A percentile compares a stretch with the other conserved stretches of the same genome.
phyloP scores from a whole-genome alignment of 768 basidiomycete genomes.

The Neoboletus subvelutipes region DNA sequence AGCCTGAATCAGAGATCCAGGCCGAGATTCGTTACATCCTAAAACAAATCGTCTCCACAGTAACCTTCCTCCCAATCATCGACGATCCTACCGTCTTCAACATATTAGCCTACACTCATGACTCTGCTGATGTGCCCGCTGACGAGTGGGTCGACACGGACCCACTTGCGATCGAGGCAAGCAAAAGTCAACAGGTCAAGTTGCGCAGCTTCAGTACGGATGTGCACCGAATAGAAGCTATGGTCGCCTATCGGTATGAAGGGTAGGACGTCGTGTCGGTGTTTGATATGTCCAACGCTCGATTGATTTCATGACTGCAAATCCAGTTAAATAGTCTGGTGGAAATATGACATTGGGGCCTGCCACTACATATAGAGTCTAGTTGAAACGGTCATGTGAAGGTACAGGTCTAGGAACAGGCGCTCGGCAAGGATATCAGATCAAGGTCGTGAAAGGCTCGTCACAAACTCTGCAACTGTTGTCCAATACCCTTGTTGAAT shows the following conservation, averaged over 20 bases:
- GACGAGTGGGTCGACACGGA: conserved; percentile 97
- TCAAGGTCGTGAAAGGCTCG: conserved; percentile 20
- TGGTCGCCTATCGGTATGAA: conserved; percentile 96
- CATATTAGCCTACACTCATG: conserved; percentile 92
- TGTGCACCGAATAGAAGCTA: conserved; percentile 95
- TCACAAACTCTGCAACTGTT: conserved; percentile 50
- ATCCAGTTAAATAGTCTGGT: background rate
- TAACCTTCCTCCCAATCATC: conserved; percentile 94
- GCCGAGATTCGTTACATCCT: conserved; percentile 97
- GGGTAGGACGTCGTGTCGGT: conserved; percentile 42
- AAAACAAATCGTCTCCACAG: conserved; percentile 96
- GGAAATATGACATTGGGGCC: background rate
- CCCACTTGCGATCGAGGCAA: conserved; percentile 87
- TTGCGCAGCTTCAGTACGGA: conserved; percentile 96
- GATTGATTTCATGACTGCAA: conserved; percentile 1
- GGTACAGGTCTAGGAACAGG: background rate
- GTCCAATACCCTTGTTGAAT: conserved; percentile 55
- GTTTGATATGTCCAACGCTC: background rate
- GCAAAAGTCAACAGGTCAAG: conserved; percentile 92
- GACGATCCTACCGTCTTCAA: conserved; percentile 97
- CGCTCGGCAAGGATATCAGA: background rate
- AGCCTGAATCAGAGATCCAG: conserved; percentile 88
- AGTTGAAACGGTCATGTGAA: background rate
- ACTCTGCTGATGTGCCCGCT: conserved; percentile 87
- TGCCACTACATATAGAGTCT: conserved; percentile 1